Percentiles rank a stretch among this genome's conserved stretches.
These are phyloP conservation scores for Aurantiochytrium sp. DNA, from an alignment of 108 stramenopile genomes.

Conservation along the genomic window DNA sequence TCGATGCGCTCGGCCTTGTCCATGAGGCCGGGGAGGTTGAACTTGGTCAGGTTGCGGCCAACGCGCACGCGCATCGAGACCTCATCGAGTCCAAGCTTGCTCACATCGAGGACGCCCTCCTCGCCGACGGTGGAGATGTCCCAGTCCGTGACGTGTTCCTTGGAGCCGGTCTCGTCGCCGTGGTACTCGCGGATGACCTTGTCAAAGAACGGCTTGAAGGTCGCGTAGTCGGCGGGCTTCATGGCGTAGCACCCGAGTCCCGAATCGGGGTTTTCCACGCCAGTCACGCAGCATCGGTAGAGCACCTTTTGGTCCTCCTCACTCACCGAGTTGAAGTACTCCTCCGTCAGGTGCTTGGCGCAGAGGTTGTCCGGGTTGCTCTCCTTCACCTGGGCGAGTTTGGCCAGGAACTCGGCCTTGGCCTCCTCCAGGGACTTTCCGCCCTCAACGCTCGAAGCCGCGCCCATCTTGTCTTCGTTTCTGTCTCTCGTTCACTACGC, in stretches of 20 bases:
- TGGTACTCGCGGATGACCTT: conserved; percentile 54
- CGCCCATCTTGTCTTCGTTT: background rate
- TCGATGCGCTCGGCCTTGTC: conserved; percentile 49
- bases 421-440: background rate
- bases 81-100: conserved; percentile 39
- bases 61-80: conserved; percentile 59
- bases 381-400: background rate
- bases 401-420: background rate
- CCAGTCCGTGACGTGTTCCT: conserved; percentile 54
- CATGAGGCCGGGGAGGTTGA: conserved; percentile 55
- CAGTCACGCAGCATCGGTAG: conserved; percentile 46
- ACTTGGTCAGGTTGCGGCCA: conserved; percentile 48
- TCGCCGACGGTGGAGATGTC: conserved; percentile 32
- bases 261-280: conserved; percentile 51
- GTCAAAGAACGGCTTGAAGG: conserved; percentile 52
- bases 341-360: conserved; percentile 18
- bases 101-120: conserved; percentile 40
- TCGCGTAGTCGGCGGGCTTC: conserved; percentile 48
- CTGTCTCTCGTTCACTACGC: too few relatives aligned
- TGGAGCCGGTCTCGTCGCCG: background rate
- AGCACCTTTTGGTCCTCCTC: conserved; percentile 28
- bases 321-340: background rate
- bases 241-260: conserved; percentile 53
- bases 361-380: conserved; percentile 9
- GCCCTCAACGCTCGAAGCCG: background rate